Base-by-base conservation (phyloP, 768 basidiomycete genomes). In the Kwoniella dendrophila region DNA sequence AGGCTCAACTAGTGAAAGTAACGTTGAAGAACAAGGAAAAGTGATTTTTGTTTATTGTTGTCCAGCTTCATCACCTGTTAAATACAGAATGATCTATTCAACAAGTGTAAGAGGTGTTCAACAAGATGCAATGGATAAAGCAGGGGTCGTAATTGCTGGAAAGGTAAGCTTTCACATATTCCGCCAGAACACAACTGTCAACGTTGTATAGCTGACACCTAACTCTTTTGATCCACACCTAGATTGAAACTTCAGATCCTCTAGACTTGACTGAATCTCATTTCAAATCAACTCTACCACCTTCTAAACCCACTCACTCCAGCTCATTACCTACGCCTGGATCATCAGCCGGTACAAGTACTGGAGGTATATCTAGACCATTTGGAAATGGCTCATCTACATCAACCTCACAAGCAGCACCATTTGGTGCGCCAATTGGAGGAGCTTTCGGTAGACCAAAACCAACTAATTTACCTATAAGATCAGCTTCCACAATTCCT, bases 11-110 rank as follows among this genome's bases (percentile, higher is more conserved):
- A 24, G 51, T 10, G 47, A 40, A 30, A 66, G 58, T 34, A 24
- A 49, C 12, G 33, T 22, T 36, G 20, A 36, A 11, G 43, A 40
- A 49, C 73, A 74, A 45, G 73, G 73, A 7, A 30, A 67, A 52
- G 71, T 79, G 24, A 89, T 90, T 51, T 93, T 92, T 79, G 89
- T 96, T 59, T 98, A 97, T 79, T 89, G 89, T 20, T 98, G 94
- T 76, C 94, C 94, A 0, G 84, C 87, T 2, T 72, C 79, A 14
- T 90, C 89, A 5, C 89, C 90, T 0, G 83, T 96, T 80, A 91
- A 90, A 72, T 82, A 87, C 63, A 85, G 92, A 44, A 93, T 98
- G 90, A 75, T 96, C 34, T 95, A 94, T 79, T 90, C 92, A 0
- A 87, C 88, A 1, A 87, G 86, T 8, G 85, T 85, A 11, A 69